Percentiles rank a stretch among this genome's conserved stretches.
Conservation (phyloP, 2,329 filamentous ascomycete species). For the Neonectria hederae region DNA sequence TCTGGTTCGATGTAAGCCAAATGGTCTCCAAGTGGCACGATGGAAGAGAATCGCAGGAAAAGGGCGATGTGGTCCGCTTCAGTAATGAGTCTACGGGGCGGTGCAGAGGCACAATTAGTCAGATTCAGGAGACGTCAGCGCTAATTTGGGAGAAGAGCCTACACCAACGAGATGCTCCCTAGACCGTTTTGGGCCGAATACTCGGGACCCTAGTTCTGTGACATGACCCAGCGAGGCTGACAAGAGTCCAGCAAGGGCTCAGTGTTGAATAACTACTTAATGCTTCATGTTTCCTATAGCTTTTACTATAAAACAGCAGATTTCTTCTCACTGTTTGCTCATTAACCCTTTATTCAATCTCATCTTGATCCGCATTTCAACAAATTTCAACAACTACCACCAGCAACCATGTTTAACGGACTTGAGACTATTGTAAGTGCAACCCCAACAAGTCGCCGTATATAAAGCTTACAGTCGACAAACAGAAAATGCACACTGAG, state of each 20-base stretch:
- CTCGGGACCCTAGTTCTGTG: slow-evolving; percentile 8
- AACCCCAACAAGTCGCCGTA: no score
- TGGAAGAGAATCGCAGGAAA: neutral
- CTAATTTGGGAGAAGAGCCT: neutral
- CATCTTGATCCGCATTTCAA: neutral
- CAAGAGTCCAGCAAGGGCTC: neutral
- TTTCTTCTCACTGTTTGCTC: neutral
- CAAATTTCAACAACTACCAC: neutral
- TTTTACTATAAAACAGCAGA: neutral
- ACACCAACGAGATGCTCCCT: neutral
- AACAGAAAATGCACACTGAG: slow-evolving; percentile 40
- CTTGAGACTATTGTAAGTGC: neutral
- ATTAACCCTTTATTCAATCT: neutral
- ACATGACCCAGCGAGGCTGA: neutral
- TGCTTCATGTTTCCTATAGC: neutral
- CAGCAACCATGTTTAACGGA: neutral
- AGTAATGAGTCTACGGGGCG: neutral
- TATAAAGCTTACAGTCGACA: neutral
- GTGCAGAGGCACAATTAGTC: neutral
- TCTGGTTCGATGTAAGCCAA: neutral
- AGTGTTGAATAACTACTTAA: neutral
- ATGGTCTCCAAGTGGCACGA: neutral
- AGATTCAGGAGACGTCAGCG: neutral
- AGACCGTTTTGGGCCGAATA: slow-evolving; percentile 25
- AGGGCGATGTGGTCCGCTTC: neutral